Conservation (phyloP, 176 grass and related monocot species). For the Oryza nivara region DNA sequence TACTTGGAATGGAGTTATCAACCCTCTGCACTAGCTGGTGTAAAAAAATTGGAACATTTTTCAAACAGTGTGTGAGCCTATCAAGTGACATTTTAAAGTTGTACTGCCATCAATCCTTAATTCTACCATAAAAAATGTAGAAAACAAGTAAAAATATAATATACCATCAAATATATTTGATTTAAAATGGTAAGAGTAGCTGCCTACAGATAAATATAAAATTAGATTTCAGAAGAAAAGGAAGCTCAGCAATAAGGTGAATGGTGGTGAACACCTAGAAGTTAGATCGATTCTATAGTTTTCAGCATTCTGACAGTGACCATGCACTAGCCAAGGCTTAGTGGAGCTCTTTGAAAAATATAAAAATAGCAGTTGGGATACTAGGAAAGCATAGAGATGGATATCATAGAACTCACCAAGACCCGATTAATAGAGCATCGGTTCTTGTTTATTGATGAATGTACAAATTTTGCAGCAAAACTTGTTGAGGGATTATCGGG, state of each 20-base stretch:
- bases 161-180: neutral
- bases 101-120: slow-evolving; percentile 1
- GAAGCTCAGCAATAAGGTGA: neutral
- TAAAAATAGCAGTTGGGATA: slow-evolving; percentile 20
- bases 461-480: slow-evolving; percentile 97
- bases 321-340: neutral
- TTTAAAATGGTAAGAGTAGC: neutral
- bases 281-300: neutral
- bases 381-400: slow-evolving; percentile 10
- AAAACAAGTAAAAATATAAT: neutral
- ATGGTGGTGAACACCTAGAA: neutral
- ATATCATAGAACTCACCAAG: slow-evolving; percentile 69
- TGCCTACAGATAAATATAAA: slow-evolving; percentile 13
- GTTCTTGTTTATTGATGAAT: slow-evolving; percentile 99
- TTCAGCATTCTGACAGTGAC: slow-evolving; percentile 8
- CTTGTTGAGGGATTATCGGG: slow-evolving; percentile 93
- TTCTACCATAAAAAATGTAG: neutral
- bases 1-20: neutral
- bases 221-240: slow-evolving; percentile 1
- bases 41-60: neutral
- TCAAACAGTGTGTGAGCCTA: neutral
- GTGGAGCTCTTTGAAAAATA: neutral
- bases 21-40: neutral
- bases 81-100: slow-evolving; percentile 10
- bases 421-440: slow-evolving; percentile 96